Base-by-base conservation (phyloP, 2,329 filamentous ascomycete species). In the Orbilia oligospora region DNA sequence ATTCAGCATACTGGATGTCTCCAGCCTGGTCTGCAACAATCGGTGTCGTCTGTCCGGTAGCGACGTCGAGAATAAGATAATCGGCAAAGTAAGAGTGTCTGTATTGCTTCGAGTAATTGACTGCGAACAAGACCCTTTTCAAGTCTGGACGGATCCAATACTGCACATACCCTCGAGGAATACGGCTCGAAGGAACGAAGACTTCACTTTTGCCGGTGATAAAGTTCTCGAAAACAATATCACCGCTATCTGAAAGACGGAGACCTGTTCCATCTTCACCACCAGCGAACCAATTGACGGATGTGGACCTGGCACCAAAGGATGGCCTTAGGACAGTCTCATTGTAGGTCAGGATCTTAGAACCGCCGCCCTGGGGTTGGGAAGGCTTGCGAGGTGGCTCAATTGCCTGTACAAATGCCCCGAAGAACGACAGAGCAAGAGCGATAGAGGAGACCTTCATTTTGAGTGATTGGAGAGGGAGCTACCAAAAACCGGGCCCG, bases 21-120 rank as follows among this genome's bases (percentile, higher is more conserved):
- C 89, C 90, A 0, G 83, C 85, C 79, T 91, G 90, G 71, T 89
- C 88, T 0, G 86, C 84, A 0, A 90, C 87, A 0, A 92, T 85
- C 0, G 90, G 87, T 2, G 86, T 85, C 0, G 87, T 85, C 69
- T 87, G 83, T 24, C 89, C 89, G 0, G 87, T 88, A n/a, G 85
- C 86, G 10, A 91, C 87, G 80, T 92, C 88, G 56, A 90, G 87
- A 20, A 92, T 84, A 53, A 89, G 87, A 83, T 92, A 92, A 82
- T 92, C 87, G 38, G 90, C 88, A 82, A 90, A 90, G 83, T 90
- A 92, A 5, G 90, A 91, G 84, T 91, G 85, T 0, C 91, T 88
- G 81, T 92, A 92, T 82, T 91, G 88, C 83, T 91, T 91, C 14
- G 89, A 92, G 83, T 89, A 87, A 81, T 92, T 92, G 68, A 89